Evolutionary conservation across 202 grass and related monocot genomes (phyloP).

Genomic region (Elaeis oleifera): DNA sequence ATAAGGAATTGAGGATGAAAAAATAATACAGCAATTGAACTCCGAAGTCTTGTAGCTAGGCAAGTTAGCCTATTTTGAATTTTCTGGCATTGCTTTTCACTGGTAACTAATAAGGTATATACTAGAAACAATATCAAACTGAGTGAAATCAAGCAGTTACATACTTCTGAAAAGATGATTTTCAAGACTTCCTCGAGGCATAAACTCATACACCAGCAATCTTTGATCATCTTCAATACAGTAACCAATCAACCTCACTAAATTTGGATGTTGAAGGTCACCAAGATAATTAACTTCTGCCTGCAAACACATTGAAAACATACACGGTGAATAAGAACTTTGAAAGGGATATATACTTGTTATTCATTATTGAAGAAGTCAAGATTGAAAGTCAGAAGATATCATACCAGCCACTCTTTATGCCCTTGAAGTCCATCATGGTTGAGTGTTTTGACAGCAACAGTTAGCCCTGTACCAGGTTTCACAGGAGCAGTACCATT

Average conservation of each 20-base stretch:
- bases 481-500: constrained; percentile 97
- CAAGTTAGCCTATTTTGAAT: no score
- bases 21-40: no score
- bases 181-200: constrained; percentile 84
- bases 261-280: constrained; percentile 69
- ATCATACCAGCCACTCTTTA: constrained; percentile 94
- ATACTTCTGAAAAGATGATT: constrained; percentile 91
- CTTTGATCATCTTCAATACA: constrained; percentile 91
- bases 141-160: not conserved
- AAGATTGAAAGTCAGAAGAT: constrained; percentile 1
- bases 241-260: constrained; percentile 85
- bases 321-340: constrained; percentile 1
- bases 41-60: no score
- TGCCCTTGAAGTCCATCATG: constrained; percentile 98
- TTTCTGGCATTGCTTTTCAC: no score
- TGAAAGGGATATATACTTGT: no score
- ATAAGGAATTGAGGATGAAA: no score
- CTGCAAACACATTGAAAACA: constrained; percentile 29
- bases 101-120: not conserved
- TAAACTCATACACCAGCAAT: constrained; percentile 79
- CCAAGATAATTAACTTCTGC: constrained; percentile 91
- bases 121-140: not conserved
- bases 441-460: constrained; percentile 95
- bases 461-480: constrained; percentile 86
- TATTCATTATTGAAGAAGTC: no score